Evolutionary conservation across 306 rosid genomes (phyloP), one percentile per base, ranked within the genome.

Genomic region (Echinosophora koreensis): DNA sequence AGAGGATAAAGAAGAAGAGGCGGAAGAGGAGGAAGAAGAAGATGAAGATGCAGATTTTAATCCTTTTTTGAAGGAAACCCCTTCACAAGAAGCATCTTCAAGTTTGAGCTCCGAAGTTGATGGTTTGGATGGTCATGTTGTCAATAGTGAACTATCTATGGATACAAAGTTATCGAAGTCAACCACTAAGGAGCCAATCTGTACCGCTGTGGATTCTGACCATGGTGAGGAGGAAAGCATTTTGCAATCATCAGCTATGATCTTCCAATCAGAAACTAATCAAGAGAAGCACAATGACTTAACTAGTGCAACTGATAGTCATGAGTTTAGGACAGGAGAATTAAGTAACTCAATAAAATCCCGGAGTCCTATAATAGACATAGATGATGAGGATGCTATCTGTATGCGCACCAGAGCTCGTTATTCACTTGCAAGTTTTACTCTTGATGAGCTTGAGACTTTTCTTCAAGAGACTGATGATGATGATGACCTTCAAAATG

Each of bases 391-490:
- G 69, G 97, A 87, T 84, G 97, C 97, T 64, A 92, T 95, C 10
- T 92, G 99, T 82, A 95, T 83, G 75, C 96, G 98, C 38, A 95
- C 99, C 5, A 88, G 98, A 80, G 99, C 97, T 60, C 97, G 94
- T 54, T 95, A 92, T 87, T 95, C 98, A 2, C 93, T 95, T 63
- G 92, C 91, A 65, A 87, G 95, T 85, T 95, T 87, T 81, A 86
- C 88, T 22, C 98, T 95, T 72, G 98, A 95, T 80, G 99, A 95
- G 81, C 97, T 92, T 2, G 97, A 95, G 85, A 89, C 86, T 64
- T 95, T 95, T 86, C 93, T 95, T 87, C 99, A 95, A 88, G 99
- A 89, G 85, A 89, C 91, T 5, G 99, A 95, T 66, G 97, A 95
- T 75, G 99, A 95, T 18, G 99, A 92, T 9, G 99, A 89, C 87